Evolutionary conservation across 768 basidiomycete species (phyloP).

Genomic region (Exsudoporus frostii): DNA sequence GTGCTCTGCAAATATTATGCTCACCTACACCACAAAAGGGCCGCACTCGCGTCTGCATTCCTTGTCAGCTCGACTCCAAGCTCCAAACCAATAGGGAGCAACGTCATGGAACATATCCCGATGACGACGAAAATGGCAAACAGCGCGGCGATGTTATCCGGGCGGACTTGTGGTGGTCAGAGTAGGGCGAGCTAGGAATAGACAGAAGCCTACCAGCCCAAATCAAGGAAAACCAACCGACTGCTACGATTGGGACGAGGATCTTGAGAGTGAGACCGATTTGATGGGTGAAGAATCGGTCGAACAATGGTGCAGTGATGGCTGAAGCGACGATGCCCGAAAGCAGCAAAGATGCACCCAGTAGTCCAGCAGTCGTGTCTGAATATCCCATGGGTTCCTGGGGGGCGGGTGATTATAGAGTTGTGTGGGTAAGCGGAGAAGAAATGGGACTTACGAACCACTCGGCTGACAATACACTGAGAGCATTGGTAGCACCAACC

Average conservation of each 20-base stretch:
- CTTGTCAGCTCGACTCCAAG: slow-evolving; percentile 77
- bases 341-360: slow-evolving; percentile 67
- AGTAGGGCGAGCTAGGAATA: not conserved
- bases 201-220: slow-evolving; percentile 64
- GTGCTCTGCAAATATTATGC: slow-evolving; percentile 21
- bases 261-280: slow-evolving; percentile 58
- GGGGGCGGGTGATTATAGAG: not conserved
- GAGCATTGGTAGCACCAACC: slow-evolving; percentile 61
- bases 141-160: slow-evolving; percentile 55
- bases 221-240: slow-evolving; percentile 68
- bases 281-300: slow-evolving; percentile 76
- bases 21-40: slow-evolving; percentile 73
- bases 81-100: slow-evolving; percentile 76
- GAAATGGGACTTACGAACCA: slow-evolving; percentile 50
- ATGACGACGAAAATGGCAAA: slow-evolving; percentile 68
- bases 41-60: slow-evolving; percentile 74
- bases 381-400: slow-evolving; percentile 76
- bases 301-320: slow-evolving; percentile 70
- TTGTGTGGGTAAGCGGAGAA: not conserved
- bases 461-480: slow-evolving; percentile 64
- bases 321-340: slow-evolving; percentile 69
- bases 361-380: slow-evolving; percentile 57
- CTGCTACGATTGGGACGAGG: slow-evolving; percentile 58
- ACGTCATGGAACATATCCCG: slow-evolving; percentile 60
- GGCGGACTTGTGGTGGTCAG: slow-evolving; percentile 46